Conservation (phyloP, 176 grass and related monocot species). For the Panicum miliaceum region DNA sequence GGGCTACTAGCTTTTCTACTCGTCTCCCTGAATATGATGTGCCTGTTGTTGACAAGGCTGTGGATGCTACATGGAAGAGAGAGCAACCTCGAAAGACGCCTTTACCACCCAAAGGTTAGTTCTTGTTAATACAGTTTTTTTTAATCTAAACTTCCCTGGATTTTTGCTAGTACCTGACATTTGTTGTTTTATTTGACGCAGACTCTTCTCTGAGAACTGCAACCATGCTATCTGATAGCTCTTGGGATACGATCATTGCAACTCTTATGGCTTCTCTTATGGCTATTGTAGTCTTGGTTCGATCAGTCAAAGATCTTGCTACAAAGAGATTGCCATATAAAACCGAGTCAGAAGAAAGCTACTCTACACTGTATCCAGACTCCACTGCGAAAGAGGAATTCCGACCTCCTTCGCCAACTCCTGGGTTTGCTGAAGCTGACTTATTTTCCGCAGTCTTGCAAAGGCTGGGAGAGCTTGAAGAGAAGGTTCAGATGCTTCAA, state of each 20-base stretch:
- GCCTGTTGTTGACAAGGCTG: conserved; percentile 93
- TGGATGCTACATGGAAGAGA: conserved; percentile 83
- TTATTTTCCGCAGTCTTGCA: conserved; percentile 68
- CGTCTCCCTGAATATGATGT: conserved; percentile 70
- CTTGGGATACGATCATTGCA: conserved; percentile 46
- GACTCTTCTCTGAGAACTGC: conserved; percentile 38
- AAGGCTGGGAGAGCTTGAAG: conserved; percentile 86
- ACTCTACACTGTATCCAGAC: conserved; percentile 38
- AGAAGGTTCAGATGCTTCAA: conserved; percentile 81
- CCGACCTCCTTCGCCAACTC: conserved; percentile 70
- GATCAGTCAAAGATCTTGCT: conserved; percentile 50
- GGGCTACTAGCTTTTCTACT: conserved; percentile 80
- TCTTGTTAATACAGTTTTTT: conserved; percentile 19
- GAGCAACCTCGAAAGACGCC: conserved; percentile 48
- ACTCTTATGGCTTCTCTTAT: conserved; percentile 55
- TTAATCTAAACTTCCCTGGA: not conserved
- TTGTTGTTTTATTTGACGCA: conserved; percentile 33
- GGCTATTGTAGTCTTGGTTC: conserved; percentile 50
- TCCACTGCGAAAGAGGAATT: conserved; percentile 60
- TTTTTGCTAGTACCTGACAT: conserved; percentile 22
- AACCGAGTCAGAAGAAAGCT: conserved; percentile 38
- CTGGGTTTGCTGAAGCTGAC: conserved; percentile 61
- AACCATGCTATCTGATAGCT: conserved; percentile 23
- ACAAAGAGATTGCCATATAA: conserved; percentile 57
- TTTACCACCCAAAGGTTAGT: conserved; percentile 53